Evolutionary conservation across 352 stramenopile species (phyloP).

Genomic region (Phytophthora rubi): DNA sequence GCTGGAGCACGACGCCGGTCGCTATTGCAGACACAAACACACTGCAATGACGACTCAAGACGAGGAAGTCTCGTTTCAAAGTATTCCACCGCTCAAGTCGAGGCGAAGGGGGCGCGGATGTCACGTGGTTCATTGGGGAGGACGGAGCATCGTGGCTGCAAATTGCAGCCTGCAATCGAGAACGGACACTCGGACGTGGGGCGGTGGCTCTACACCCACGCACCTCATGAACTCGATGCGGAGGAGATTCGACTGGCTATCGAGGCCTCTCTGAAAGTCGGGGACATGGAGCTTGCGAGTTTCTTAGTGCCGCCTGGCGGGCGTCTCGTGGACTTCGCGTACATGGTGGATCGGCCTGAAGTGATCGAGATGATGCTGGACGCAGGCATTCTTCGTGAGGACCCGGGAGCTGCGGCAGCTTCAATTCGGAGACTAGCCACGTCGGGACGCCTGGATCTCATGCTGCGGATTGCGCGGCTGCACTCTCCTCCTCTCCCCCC

Average conservation of each 20-base stretch:
- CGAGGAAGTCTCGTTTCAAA: background rate
- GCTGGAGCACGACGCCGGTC: background rate
- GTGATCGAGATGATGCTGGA: too few relatives aligned
- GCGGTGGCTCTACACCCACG: background rate
- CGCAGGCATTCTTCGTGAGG: too few relatives aligned
- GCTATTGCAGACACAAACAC: constrained; percentile 2
- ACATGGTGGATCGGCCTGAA: too few relatives aligned
- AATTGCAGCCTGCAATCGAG: background rate
- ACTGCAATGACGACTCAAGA: background rate
- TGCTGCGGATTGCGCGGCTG: too few relatives aligned
- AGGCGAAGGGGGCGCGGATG: background rate
- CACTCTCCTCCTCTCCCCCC: background rate
- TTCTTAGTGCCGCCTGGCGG: too few relatives aligned
- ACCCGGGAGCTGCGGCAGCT: too few relatives aligned
- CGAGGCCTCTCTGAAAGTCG: too few relatives aligned
- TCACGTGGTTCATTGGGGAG: background rate
- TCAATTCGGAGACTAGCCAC: too few relatives aligned
- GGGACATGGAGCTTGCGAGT: too few relatives aligned
- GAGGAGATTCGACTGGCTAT: background rate
- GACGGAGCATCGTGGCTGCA: background rate
- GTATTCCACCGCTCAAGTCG: background rate
- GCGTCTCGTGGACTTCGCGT: too few relatives aligned
- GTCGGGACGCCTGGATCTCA: too few relatives aligned
- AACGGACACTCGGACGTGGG: background rate
- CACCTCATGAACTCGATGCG: background rate